A percentile compares a stretch with the other conserved stretches of the same genome.
These are phyloP conservation scores for Tilletia caries DNA, from an alignment of 1,284 basidiomycete genomes.

Conservation along the genomic window DNA sequence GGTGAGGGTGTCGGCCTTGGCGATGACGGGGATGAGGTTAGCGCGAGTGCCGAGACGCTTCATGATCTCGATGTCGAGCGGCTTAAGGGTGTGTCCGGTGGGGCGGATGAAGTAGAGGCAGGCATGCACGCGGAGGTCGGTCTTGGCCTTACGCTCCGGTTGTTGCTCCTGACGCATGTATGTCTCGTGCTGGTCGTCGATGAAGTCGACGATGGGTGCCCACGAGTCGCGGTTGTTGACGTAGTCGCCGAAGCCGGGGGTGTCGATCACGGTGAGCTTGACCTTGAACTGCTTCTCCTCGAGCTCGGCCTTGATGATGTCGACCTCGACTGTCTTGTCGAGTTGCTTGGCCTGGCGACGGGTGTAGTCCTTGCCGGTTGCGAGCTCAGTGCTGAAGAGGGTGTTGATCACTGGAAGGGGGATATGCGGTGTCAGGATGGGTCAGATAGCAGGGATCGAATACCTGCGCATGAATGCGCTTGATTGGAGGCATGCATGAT, in stretches of 20 bases:
- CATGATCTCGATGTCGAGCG: constrained; percentile 98
- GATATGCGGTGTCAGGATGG: background rate
- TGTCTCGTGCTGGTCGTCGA: constrained; percentile 98
- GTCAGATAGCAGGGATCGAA: background rate
- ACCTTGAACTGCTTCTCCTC: constrained; percentile 99
- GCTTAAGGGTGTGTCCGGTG: constrained; percentile 95
- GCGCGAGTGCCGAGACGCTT: constrained; percentile 92
- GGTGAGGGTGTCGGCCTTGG: constrained; percentile 93
- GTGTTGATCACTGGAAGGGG: constrained; percentile 73
- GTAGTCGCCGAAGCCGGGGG: constrained; percentile 97
- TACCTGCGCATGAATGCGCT: background rate
- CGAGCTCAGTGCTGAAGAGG: constrained; percentile 95
- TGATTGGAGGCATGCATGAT: background rate
- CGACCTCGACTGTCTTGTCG: constrained; percentile 90
- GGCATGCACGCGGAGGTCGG: constrained; percentile 90
- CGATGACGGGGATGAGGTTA: constrained; percentile 95
- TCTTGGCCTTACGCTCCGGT: constrained; percentile 86
- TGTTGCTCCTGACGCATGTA: constrained; percentile 99
- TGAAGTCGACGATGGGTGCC: constrained; percentile 97
- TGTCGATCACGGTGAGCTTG: constrained; percentile 97
- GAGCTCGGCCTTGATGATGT: constrained; percentile 66
- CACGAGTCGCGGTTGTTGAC: constrained; percentile 98
- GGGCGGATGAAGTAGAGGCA: constrained; percentile 97
- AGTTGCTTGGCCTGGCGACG: constrained; percentile 92
- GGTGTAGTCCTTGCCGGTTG: constrained; percentile 82